Base-by-base conservation (phyloP, 2,329 filamentous ascomycete species). In the Leptosphaerulina australis region DNA sequence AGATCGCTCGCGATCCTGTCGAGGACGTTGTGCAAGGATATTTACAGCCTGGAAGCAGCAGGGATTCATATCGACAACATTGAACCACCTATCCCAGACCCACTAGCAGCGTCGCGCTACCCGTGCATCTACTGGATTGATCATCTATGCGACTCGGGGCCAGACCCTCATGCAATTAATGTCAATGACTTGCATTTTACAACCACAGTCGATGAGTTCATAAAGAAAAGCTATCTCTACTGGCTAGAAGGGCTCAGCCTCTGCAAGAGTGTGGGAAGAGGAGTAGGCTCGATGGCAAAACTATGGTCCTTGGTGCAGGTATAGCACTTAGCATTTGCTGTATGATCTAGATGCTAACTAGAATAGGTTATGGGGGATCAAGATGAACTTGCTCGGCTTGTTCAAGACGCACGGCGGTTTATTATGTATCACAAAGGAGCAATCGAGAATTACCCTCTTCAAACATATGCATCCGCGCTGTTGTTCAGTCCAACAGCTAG, bases 111-210 rank as follows among this genome's bases (percentile, higher is more conserved):
- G 6, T 38, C 64, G 17, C 58, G 55, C 34, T 63, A 61, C 37
- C 60, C 65, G 5, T 72, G 66, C 45, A 44, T 71, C 28, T 69
- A 67, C 49, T 74, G 69, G 72, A 49, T 64, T 20, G 58, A 68
- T 31, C 69, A 74, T 56, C 53, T 73, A 12, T 64, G 47, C 43
- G 60, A 60, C 29, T 56, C 22, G 22, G 33, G 14, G 14, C 31
- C 43, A 22, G 47, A 24, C 45, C 11, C 21, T 44, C 2, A 34
- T 28, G 21, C 15, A 21, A 20, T 20, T n/a, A 47, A n/a, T n/a
- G n/a, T n/a, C n/a, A n/a, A n/a, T n/a, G n/a, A n/a, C n/a, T n/a
- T n/a, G n/a, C n/a, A n/a, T n/a, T n/a, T n/a, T n/a, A n/a, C n/a
- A n/a, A n/a, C n/a, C n/a, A n/a, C n/a, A n/a, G n/a, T n/a, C 12